Evolutionary conservation across 2,329 filamentous ascomycete species (phyloP), one percentile per base, ranked within the genome.

Genomic region (Nemania diffusa): DNA sequence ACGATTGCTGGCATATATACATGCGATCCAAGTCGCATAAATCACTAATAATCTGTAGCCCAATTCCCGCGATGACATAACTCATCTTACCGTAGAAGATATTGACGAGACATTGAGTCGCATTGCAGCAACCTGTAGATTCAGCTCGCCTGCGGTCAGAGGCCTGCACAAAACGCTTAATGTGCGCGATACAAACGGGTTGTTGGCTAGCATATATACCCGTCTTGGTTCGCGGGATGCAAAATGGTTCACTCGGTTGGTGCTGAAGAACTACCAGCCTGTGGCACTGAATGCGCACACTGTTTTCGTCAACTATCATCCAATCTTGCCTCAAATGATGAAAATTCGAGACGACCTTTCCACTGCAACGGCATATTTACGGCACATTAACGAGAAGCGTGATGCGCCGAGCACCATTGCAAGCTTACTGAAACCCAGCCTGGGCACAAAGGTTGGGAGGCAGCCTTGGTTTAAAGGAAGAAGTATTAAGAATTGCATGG

Each of bases 231-330:
- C 92, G 2, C 82, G 83, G 50, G 92, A 97, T 75, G 91, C 90
- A 3, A 97, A 97, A 79, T 97, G 94, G 94, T 84, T 97, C 11
- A 92, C 92, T 0, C 86, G 94, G 3, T 82, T 97, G 32, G 83
- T 97, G 5, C 81, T 97, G 29, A 96, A 97, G 75, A 87, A 90
- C 69, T 92, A 90, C 66, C 83, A 85, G n/a, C 91, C 91, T 0
- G 82, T 94, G 0, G 77, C 85, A 1, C 75, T 97, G 1, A 88
- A 93, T 24, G 79, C 82, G 6, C 71, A 78, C 1, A 77, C 85
- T 20, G 79, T 92, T 0, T 83, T 92, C 53, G 80, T 81, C 13
- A 83, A 82, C 20, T 91, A 91, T 59, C 90, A 97, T 76, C 88
- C 89, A 42, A 80, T 91, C 0, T 81, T 97, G 0, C 92, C 92